Conservation (phyloP, 257 asterid genomes). For the Plantago major region DNA sequence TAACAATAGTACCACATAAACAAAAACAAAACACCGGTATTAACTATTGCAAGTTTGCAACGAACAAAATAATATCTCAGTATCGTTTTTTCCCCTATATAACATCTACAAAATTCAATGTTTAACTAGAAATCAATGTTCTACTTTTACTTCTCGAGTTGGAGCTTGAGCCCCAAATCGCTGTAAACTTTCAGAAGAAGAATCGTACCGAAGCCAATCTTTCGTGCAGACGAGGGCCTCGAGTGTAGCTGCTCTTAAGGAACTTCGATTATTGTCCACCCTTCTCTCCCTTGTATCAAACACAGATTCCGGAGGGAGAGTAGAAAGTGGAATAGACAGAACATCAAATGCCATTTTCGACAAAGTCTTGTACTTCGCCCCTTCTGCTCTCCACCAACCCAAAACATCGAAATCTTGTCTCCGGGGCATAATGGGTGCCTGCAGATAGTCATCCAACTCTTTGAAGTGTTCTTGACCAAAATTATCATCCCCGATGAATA, state of each 20-base stretch:
- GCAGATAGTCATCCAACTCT: conserved; percentile 63
- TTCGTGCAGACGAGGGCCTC: conserved; percentile 69
- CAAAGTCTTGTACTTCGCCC: conserved; percentile 51
- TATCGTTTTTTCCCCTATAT: conserved; percentile 16
- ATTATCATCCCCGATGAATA: conserved; percentile 42
- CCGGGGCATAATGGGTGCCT: conserved; percentile 54
- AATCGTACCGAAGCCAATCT: conserved; percentile 66
- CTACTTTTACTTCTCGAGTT: conserved; percentile 28
- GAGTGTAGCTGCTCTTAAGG: conserved; percentile 40
- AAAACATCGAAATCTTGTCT: conserved; percentile 70
- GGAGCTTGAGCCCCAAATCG: conserved; percentile 14
- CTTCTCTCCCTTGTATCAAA: conserved; percentile 44
- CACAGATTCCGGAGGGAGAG: conserved; percentile 43
- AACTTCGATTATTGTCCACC: conserved; percentile 42
- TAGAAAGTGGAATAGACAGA: conserved; percentile 64
- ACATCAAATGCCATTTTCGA: conserved; percentile 74
- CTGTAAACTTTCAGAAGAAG: conserved; percentile 19
- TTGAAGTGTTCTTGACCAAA: conserved; percentile 33
- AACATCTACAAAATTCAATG: conserved; percentile 34
- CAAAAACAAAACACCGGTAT: background rate
- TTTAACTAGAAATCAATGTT: conserved; percentile 17
- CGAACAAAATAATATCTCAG: background rate
- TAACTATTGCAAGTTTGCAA: background rate
- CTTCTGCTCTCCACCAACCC: conserved; percentile 79
- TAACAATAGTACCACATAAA: too few relatives aligned